Percentiles rank a stretch among this genome's conserved stretches.
Conservation (phyloP, 345 rosid genomes). For the Sonneratia caseolaris region DNA sequence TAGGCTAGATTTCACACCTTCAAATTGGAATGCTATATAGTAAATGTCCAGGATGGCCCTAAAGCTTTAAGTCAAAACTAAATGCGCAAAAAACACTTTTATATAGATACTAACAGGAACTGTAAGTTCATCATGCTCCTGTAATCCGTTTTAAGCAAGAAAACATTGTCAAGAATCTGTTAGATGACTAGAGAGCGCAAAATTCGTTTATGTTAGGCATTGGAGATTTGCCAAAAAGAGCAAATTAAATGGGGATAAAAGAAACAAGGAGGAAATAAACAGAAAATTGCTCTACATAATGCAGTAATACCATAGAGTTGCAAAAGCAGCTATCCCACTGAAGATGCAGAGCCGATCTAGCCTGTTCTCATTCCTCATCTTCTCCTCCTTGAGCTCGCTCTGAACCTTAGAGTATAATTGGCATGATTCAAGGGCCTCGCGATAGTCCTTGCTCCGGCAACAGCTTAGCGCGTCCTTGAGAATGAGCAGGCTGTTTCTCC, state of each 20-base stretch:
- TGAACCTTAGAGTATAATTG: conserved; percentile 57
- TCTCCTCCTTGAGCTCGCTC: conserved; percentile 59
- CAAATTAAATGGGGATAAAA: neutral
- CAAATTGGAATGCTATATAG: neutral
- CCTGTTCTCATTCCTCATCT: conserved; percentile 61
- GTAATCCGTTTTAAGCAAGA: neutral
- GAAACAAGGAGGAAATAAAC: neutral
- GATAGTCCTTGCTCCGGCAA: conserved; percentile 51
- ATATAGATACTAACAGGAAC: neutral
- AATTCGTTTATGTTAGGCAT: neutral
- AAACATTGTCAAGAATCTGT: neutral
- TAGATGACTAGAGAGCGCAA: neutral
- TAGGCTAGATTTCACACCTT: neutral
- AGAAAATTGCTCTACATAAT: conserved; percentile 22
- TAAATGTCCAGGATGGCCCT: too few species aligned
- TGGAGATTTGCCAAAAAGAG: neutral
- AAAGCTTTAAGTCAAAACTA: neutral
- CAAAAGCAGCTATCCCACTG: conserved; percentile 53
- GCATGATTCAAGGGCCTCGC: conserved; percentile 66
- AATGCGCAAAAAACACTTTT: too few species aligned
- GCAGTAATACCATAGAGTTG: conserved; percentile 50
- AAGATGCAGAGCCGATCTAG: conserved; percentile 53
- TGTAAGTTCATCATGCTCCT: neutral
- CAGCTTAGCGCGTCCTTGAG: conserved; percentile 65
- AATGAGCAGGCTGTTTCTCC: conserved; percentile 55